Evolutionary conservation across 305 asterid genomes (phyloP).

Genomic region (Striga hermonthica): DNA sequence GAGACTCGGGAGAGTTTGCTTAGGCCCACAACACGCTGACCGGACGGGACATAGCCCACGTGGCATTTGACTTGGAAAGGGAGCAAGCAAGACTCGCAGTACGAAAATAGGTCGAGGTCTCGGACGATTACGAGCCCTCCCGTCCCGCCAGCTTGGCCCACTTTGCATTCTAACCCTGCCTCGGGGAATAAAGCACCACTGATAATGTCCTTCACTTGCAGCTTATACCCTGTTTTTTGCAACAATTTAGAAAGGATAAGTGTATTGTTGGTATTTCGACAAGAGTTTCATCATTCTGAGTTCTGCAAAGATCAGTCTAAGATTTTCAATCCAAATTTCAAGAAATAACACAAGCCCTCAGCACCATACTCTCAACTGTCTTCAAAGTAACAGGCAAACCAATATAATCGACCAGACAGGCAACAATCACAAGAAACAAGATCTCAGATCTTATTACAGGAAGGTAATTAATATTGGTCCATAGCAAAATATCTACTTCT

Average conservation of each 20-base stretch:
- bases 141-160: slow-evolving; percentile 82
- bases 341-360: too few species aligned
- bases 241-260: slow-evolving; percentile 6
- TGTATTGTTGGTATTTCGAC: too few species aligned
- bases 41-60: slow-evolving; percentile 81
- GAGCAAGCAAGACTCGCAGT: slow-evolving; percentile 90
- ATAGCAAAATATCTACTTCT: too few species aligned
- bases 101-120: slow-evolving; percentile 84
- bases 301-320: too few species aligned
- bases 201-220: slow-evolving; percentile 70
- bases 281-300: too few species aligned
- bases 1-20: slow-evolving; percentile 95
- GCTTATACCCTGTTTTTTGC: slow-evolving; percentile 62
- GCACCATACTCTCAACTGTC: too few species aligned
- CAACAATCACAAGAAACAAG: too few species aligned
- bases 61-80: slow-evolving; percentile 94
- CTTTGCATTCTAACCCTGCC: slow-evolving; percentile 68
- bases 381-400: too few species aligned
- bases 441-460: too few species aligned
- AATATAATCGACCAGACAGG: too few species aligned
- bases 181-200: slow-evolving; percentile 88
- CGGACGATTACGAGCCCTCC: slow-evolving; percentile 96
- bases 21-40: slow-evolving; percentile 76
- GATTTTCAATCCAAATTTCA: too few species aligned
- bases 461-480: too few species aligned